Conservation (phyloP, 176 grass and related monocot genomes). For the Aechmea fasciata region DNA sequence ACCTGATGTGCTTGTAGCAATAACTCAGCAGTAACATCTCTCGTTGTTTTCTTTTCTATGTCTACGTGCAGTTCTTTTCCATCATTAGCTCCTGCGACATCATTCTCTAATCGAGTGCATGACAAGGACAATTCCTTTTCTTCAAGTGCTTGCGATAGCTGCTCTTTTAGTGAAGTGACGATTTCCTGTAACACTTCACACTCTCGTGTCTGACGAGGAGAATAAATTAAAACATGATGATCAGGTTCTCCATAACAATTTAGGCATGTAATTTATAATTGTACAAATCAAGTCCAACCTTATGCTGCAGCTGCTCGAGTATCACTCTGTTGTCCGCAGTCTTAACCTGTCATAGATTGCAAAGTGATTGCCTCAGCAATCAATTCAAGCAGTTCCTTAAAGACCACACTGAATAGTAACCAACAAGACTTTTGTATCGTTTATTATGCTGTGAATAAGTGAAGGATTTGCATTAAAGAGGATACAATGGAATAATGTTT, state of each 20-base stretch:
- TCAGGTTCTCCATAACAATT: neutral
- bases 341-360: slow-evolving; percentile 65
- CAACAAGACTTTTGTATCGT: neutral
- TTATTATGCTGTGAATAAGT: neutral
- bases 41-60: slow-evolving; percentile 29
- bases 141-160: slow-evolving; percentile 54
- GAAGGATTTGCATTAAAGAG: slow-evolving; percentile 6
- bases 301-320: slow-evolving; percentile 89
- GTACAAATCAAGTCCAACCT: slow-evolving; percentile 33
- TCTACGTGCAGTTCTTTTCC: slow-evolving; percentile 29
- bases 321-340: slow-evolving; percentile 95
- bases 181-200: slow-evolving; percentile 64
- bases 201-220: slow-evolving; percentile 48
- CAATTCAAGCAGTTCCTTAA: neutral
- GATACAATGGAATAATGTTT: slow-evolving; percentile 10
- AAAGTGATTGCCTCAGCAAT: slow-evolving; percentile 10
- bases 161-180: slow-evolving; percentile 61
- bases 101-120: slow-evolving; percentile 28
- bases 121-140: slow-evolving; percentile 40
- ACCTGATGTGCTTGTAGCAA: slow-evolving; percentile 44
- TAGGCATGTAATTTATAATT: neutral
- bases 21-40: slow-evolving; percentile 34
- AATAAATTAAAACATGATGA: slow-evolving; percentile 18
- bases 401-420: neutral
- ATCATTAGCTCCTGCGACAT: slow-evolving; percentile 26